A percentile compares a stretch with the other conserved stretches of the same genome.
These are phyloP conservation scores for Aureobasidium uvarum DNA, from an alignment of 2,329 filamentous ascomycete species.

Conservation along the genomic window DNA sequence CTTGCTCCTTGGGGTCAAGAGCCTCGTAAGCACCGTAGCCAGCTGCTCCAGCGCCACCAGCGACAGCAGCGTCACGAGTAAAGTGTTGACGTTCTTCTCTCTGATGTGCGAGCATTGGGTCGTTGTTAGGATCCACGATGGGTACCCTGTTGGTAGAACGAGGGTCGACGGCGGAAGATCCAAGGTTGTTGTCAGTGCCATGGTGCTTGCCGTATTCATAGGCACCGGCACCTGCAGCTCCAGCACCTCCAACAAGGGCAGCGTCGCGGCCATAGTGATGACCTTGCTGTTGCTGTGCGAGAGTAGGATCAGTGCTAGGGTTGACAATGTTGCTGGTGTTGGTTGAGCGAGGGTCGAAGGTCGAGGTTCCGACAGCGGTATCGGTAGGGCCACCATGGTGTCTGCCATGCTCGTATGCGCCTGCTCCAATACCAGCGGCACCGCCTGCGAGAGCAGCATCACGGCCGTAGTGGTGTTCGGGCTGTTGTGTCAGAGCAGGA, in stretches of 20 bases:
- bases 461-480: constrained; percentile 36
- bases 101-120: constrained; percentile 4
- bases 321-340: constrained; percentile 34
- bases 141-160: constrained; percentile 34
- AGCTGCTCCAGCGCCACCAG: constrained; percentile 33
- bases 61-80: constrained; percentile 35
- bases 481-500: constrained; percentile 6
- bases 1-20: constrained; percentile 32
- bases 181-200: constrained; percentile 23
- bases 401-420: constrained; percentile 37
- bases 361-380: constrained; percentile 32
- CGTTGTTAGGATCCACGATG: constrained; percentile 31
- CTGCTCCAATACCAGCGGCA: constrained; percentile 37
- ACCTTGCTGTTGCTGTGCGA: constrained; percentile 25
- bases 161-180: constrained; percentile 33
- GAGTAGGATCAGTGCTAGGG: constrained; percentile 27
- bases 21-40: constrained; percentile 35
- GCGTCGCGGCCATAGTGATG: constrained; percentile 39
- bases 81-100: constrained; percentile 30
- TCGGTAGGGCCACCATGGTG: constrained; percentile 29
- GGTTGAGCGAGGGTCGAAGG: constrained; percentile 34
- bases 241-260: constrained; percentile 37
- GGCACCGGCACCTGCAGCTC: constrained; percentile 33
- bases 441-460: constrained; percentile 37
- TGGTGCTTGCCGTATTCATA: constrained; percentile 32